Conservation (phyloP, 2,329 filamentous ascomycete species). For the Aspergillus sp. region DNA sequence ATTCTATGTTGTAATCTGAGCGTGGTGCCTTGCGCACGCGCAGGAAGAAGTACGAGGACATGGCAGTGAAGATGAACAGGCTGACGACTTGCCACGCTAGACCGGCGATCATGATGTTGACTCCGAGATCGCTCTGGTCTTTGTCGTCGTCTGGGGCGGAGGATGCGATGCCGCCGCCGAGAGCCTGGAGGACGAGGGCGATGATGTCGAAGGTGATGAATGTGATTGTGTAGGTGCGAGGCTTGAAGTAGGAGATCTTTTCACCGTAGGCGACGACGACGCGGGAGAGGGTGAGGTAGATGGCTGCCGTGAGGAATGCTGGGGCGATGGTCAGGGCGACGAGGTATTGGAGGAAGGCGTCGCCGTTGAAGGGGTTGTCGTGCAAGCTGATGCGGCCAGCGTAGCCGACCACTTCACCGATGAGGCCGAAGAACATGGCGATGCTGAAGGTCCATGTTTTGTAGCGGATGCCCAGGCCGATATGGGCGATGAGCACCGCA, state of each 20-base stretch:
- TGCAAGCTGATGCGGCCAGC: conserved; percentile 57
- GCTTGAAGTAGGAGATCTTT: conserved; percentile 32
- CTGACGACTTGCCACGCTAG: conserved; percentile 62
- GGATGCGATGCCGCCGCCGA: conserved; percentile 39
- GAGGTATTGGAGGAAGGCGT: conserved; percentile 53
- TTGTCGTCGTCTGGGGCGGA: conserved; percentile 3
- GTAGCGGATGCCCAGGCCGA: conserved; percentile 45
- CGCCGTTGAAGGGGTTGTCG: conserved; percentile 46
- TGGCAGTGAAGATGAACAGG: conserved; percentile 54
- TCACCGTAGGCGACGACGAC: conserved; percentile 37
- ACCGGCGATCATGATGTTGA: conserved; percentile 66
- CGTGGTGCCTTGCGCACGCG: conserved; percentile 25
- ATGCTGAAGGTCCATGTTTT: conserved; percentile 53
- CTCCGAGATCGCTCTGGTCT: conserved; percentile 39
- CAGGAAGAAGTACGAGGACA: conserved; percentile 53
- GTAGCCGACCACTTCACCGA: conserved; percentile 61
- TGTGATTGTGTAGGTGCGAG: conserved; percentile 35
- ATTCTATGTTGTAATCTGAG: conserved; percentile 2
- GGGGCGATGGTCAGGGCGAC: conserved; percentile 64
- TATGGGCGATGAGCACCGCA: conserved; percentile 43
- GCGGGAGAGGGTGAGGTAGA: conserved; percentile 56
- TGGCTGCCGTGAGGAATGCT: conserved; percentile 62
- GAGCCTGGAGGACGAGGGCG: conserved; percentile 60
- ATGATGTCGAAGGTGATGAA: conserved; percentile 66
- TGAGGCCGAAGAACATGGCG: conserved; percentile 55